Percentiles rank a stretch among this genome's conserved stretches.
Evolutionary conservation across 78 protist genomes (phyloP).

Genomic region (Bigelowiella natans): DNA sequence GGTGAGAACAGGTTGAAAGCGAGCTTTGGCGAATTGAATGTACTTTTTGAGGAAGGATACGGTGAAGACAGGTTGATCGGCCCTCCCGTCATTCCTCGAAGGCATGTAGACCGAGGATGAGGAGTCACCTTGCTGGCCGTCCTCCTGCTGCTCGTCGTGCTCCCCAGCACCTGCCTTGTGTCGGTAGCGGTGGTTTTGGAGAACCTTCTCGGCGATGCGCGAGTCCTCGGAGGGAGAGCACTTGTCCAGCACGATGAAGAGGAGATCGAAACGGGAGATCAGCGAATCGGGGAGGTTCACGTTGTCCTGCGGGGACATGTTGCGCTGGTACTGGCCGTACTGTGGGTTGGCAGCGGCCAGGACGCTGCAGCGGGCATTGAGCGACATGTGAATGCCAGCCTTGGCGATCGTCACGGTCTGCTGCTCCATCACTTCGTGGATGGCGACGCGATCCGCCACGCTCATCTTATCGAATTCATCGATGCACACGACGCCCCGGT

Average conservation of each 20-base stretch:
- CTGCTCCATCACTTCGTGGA: slow-evolving; percentile 98
- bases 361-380: slow-evolving; percentile 96
- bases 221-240: background rate
- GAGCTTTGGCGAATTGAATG: slow-evolving; percentile 42
- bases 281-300: slow-evolving; percentile 74
- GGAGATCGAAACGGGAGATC: slow-evolving; percentile 97
- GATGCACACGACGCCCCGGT: slow-evolving; percentile 85
- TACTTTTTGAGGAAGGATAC: slow-evolving; percentile 40
- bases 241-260: slow-evolving; percentile 88
- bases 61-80: slow-evolving; percentile 3
- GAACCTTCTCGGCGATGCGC: background rate
- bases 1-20: background rate
- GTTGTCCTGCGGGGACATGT: background rate
- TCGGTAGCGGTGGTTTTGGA: background rate
- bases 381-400: slow-evolving; percentile 97
- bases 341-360: slow-evolving; percentile 99
- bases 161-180: background rate
- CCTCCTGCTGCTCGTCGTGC: background rate
- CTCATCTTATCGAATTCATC: slow-evolving; percentile 99
- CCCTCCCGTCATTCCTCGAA: background rate
- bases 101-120: background rate
- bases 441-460: slow-evolving; percentile 79
- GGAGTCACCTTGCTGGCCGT: too few relatives aligned
- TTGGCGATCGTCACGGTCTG: slow-evolving; percentile 98
- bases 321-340: slow-evolving; percentile 47